Evolutionary conservation across 2,329 filamentous ascomycete genomes (phyloP).

Genomic region (Fusarium solani-melongenae): DNA sequence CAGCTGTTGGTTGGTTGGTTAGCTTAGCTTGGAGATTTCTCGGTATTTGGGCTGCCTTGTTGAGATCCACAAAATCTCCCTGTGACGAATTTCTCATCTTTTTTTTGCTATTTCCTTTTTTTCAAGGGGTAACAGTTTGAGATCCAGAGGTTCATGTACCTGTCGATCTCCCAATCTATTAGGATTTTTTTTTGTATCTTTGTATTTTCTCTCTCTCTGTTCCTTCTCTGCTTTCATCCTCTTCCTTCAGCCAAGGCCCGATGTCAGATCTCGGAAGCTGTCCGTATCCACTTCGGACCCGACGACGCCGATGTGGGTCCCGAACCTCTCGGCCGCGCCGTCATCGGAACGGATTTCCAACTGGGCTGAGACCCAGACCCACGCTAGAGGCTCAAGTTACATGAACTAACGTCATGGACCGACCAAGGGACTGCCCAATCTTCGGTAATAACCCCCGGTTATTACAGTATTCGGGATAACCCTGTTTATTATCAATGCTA

Average conservation of each 20-base stretch:
- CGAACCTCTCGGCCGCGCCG: conserved; percentile 16
- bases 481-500: conserved; percentile 35
- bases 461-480: conserved; percentile 18
- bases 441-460: conserved; percentile 37
- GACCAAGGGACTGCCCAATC: conserved; percentile 20
- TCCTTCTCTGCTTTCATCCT: background rate
- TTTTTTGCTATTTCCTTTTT: conserved; percentile 17
- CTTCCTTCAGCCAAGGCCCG: background rate
- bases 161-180: conserved; percentile 2
- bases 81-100: conserved; percentile 11
- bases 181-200: background rate
- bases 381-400: conserved; percentile 27
- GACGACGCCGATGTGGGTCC: conserved; percentile 34
- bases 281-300: conserved; percentile 27
- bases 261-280: background rate
- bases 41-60: conserved; percentile 31
- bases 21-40: conserved; percentile 38
- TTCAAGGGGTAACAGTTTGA: conserved; percentile 5
- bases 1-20: background rate
- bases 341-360: conserved; percentile 31
- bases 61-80: conserved; percentile 11
- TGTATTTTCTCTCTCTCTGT: background rate
- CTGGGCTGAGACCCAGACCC: conserved; percentile 27
- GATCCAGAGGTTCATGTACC: conserved; percentile 15
- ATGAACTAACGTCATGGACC: conserved; percentile 31